Evolutionary conservation across 164 flowering plant species (phyloP).

Genomic region (Paratinospora sagittata): DNA sequence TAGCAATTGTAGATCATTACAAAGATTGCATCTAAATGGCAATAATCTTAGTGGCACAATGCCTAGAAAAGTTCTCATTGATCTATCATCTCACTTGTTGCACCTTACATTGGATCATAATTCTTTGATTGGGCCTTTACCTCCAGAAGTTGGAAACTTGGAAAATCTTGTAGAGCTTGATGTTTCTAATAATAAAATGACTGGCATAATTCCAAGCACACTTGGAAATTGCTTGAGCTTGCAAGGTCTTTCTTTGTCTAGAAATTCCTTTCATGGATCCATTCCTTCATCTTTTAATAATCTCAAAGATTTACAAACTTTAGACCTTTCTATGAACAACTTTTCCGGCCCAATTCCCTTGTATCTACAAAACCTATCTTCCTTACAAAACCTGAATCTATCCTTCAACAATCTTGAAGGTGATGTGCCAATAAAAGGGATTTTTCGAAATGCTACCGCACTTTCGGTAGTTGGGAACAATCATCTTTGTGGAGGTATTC

Average conservation of each 20-base stretch:
- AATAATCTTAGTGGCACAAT: slow-evolving; percentile 2
- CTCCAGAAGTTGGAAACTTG: not conserved
- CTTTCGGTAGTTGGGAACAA: not conserved
- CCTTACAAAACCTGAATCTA: not conserved
- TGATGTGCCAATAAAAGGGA: not conserved
- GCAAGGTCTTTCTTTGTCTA: not conserved
- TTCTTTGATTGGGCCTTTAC: not conserved
- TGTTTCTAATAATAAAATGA: slow-evolving; percentile 8
- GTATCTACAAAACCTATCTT: not conserved
- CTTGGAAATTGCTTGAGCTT: slow-evolving; percentile 2
- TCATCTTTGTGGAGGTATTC: not conserved
- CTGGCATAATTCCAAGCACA: slow-evolving; percentile 9
- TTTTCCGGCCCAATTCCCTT: slow-evolving; percentile 12
- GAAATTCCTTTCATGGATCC: not conserved
- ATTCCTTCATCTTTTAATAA: not conserved
- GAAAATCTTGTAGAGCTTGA: not conserved
- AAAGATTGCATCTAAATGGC: not conserved
- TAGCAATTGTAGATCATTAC: not conserved
- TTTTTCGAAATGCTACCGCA: not conserved
- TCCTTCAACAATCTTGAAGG: slow-evolving; percentile 4
- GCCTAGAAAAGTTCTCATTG: not conserved
- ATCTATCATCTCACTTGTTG: too few relatives aligned
- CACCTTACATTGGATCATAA: too few relatives aligned
- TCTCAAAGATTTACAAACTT: not conserved
- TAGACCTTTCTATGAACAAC: slow-evolving; percentile 7